Percentiles rank a stretch among this genome's conserved stretches.
Evolutionary conservation across 2,329 filamentous ascomycete species (phyloP).

Genomic region (Colletotrichum theobromicola): DNA sequence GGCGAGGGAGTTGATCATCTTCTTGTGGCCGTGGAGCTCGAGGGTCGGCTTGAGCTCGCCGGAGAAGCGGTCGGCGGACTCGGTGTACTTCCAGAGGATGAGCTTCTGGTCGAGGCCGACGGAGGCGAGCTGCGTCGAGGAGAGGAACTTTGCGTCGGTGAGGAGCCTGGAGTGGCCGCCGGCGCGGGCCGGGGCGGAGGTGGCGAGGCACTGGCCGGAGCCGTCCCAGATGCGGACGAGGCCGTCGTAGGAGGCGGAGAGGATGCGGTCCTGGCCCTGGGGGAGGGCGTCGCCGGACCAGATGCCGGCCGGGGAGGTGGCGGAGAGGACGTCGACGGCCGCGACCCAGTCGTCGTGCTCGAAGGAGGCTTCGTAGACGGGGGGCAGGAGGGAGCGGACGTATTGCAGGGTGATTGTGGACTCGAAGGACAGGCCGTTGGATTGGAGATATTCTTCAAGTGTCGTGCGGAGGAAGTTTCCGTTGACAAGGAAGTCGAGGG

Average conservation of each 20-base stretch:
- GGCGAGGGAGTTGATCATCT: slow-evolving; percentile 75
- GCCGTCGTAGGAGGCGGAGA: slow-evolving; percentile 96
- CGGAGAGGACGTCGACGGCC: slow-evolving; percentile 80
- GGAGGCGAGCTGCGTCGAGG: slow-evolving; percentile 79
- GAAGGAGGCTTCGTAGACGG: slow-evolving; percentile 87
- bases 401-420: slow-evolving; percentile 89
- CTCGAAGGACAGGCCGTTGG: slow-evolving; percentile 88
- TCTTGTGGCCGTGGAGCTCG: slow-evolving; percentile 84
- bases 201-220: slow-evolving; percentile 83
- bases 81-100: slow-evolving; percentile 86
- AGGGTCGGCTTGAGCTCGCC: slow-evolving; percentile 73
- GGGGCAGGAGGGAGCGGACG: slow-evolving; percentile 88
- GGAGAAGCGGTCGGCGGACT: slow-evolving; percentile 65
- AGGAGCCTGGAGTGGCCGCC: slow-evolving; percentile 79
- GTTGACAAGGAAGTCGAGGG: slow-evolving; percentile 95
- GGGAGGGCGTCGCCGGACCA: slow-evolving; percentile 58
- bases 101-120: slow-evolving; percentile 85
- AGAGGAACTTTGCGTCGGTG: slow-evolving; percentile 85
- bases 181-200: slow-evolving; percentile 68
- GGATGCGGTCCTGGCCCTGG: slow-evolving; percentile 70
- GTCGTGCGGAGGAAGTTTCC: slow-evolving; percentile 89
- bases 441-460: slow-evolving; percentile 86
- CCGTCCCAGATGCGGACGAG: slow-evolving; percentile 88
- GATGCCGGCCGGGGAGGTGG: slow-evolving; percentile 63
- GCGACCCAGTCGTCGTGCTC: slow-evolving; percentile 98